Base-by-base conservation (phyloP, 1,284 basidiomycete species). In the Boletellus sp. region DNA sequence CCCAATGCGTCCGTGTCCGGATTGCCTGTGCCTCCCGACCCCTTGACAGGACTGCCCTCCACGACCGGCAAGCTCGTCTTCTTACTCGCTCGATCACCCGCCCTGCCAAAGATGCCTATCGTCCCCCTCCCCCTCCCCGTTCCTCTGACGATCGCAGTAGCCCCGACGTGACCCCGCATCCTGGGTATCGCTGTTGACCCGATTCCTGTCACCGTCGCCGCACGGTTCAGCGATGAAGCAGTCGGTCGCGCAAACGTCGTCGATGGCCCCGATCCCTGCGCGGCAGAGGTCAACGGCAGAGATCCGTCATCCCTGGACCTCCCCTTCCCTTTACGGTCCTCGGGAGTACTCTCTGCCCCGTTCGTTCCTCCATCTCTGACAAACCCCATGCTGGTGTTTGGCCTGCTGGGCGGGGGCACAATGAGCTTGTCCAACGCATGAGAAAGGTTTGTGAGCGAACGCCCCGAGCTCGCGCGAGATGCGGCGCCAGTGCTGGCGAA, bases 341-440 rank as follows among this genome's bases (percentile, higher is more conserved):
- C 61, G 28, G 64, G 57, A 40, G 59, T 55, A 57, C 58, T 42
- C 12, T 53, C 52, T 7, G 54, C 21, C 10, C 32, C 53, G 21
- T 50, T 65, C 58, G 11, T 52, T 42, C 43, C 59, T 0, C 58
- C 58, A 15, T 4, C 16, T 66, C 48, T 71, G 62, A 60, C 78
- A 60, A 86, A 85, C 26, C 83, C 85, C 70, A 86, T 69, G 53
- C 81, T 84, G 1, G 83, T 85, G 51, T 74, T 85, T 2, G 85
- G 83, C 39, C 85, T 66, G 21, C 72, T 71, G 5, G 84, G 85
- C 1, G 81, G 73, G 0, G 81, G 82, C 61, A 77, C 77, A 35
- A 75, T 74, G n/a, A 88, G 70, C 59, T 80, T 83, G 59, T 85
- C 79, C 19, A 87, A 69, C 2, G 84, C 84, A 56, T 74, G 74